Base-by-base conservation (phyloP, 495 filamentous ascomycete species). In the Geoglossum glabrum region DNA sequence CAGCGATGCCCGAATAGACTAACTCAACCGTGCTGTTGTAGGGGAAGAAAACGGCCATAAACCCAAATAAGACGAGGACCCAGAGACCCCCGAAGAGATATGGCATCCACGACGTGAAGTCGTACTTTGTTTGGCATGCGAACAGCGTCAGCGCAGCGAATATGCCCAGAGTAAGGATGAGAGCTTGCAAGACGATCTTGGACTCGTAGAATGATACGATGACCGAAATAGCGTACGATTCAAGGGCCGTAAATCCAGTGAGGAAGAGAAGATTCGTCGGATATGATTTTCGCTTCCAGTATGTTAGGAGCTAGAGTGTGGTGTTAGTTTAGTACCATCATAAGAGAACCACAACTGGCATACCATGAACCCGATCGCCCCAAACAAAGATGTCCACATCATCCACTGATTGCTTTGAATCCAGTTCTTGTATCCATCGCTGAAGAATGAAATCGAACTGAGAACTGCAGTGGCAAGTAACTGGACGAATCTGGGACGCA, bases 251-350 rank as follows among this genome's bases (percentile, higher is more conserved):
- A 77, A 99, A 99, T 30, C 76, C 86, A 43, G 83, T 76, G 31
- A 99, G 80, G 79, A 97, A 97, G 49, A 95, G 72, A 0, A 99
- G 77, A 69, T 99, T 99, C 34, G 83, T 83, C 0, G 92, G 92
- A 71, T 99, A 99, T 0, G 84, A 90, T 68, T 96, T 92, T 65
- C 90, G 84, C 72, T 98, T 97, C 92, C 92, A 99, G 75, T 80
- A 97, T 47, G 92, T 97, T 30, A 93, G 76, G 59, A 85, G 68
- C 59, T 60, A n/a, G 10, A 23, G 47, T 8, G 26, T 11, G 3
- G 23, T 34, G 19, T 60, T 21, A 60, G 40, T 10, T 17, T 11
- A 11, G 13, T 19, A 59, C 60, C 33, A 5, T 27, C 3, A 47
- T 50, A 34, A 4, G 27, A 15, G 13, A 55, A 19, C 6, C 11